Percentiles rank a stretch among this genome's conserved stretches.
Evolutionary conservation across 169 alveolate genomes (phyloP).

Genomic region (Babesia caballi): DNA sequence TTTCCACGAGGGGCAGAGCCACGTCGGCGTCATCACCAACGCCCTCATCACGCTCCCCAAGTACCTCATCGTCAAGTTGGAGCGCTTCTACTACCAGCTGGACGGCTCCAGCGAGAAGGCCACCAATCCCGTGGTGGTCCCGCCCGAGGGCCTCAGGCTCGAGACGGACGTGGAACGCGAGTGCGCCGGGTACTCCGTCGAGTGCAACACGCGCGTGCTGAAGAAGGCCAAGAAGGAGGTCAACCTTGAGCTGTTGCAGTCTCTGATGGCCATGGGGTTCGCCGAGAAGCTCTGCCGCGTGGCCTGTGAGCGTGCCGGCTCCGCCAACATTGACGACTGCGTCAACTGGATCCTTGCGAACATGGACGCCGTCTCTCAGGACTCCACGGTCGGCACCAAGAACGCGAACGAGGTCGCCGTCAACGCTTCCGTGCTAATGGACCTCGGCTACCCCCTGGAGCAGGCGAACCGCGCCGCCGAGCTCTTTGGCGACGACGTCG

Average conservation of each 20-base stretch:
- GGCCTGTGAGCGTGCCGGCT: constrained; percentile 7
- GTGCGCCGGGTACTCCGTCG: constrained; percentile 61
- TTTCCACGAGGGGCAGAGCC: constrained; percentile 7
- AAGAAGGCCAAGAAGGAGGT: constrained; percentile 10
- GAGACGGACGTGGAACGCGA: constrained; percentile 61
- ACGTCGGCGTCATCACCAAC: constrained; percentile 27
- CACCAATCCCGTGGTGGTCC: constrained; percentile 30
- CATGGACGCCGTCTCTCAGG: constrained; percentile 27
- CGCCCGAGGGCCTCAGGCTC: constrained; percentile 65
- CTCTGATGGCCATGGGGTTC: constrained; percentile 63
- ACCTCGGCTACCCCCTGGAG: constrained; percentile 23
- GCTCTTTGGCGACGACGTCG: constrained; percentile 18
- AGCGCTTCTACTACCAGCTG: constrained; percentile 66
- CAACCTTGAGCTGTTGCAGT: constrained; percentile 3
- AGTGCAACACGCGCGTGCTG: constrained; percentile 23
- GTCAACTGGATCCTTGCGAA: constrained; percentile 70
- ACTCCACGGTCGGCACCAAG: background rate
- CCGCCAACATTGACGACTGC: constrained; percentile 58
- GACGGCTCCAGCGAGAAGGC: constrained; percentile 71
- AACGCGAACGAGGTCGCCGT: background rate
- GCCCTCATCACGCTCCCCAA: constrained; percentile 44
- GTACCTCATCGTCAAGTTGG: constrained; percentile 61
- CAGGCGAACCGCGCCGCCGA: constrained; percentile 30
- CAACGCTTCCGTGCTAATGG: constrained; percentile 19
- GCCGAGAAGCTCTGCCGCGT: constrained; percentile 11